Conservation (phyloP, 1,139 yeast species). For the Taphrina flavorubra region DNA sequence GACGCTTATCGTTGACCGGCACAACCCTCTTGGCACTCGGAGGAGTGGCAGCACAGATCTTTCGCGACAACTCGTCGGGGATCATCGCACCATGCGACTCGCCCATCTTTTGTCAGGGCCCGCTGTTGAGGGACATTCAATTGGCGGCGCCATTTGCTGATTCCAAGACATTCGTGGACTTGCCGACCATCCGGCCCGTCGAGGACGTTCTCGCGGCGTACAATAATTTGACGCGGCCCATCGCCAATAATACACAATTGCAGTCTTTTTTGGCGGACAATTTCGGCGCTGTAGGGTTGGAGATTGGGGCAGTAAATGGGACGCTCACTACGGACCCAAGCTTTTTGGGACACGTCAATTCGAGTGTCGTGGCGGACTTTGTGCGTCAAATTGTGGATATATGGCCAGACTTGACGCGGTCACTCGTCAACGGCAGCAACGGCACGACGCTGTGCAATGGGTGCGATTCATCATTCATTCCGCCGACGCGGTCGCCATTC, state of each 20-base stretch:
- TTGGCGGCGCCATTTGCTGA: slow-evolving; percentile 36
- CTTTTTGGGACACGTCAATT: slow-evolving; percentile 21
- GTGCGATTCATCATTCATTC: slow-evolving; percentile 39
- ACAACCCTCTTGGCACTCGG: too few relatives aligned
- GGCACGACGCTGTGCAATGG: slow-evolving; percentile 25
- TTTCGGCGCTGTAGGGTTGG: slow-evolving; percentile 38
- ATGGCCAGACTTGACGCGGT: slow-evolving; percentile 39
- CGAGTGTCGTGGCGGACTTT: slow-evolving; percentile 32
- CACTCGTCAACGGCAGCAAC: background rate
- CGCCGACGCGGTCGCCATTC: slow-evolving; percentile 30
- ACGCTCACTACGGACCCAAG: slow-evolving; percentile 24
- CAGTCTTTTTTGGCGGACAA: slow-evolving; percentile 27
- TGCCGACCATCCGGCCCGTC: slow-evolving; percentile 39
- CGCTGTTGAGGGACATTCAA: slow-evolving; percentile 33
- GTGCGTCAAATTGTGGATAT: slow-evolving; percentile 32
- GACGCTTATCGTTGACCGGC: too few relatives aligned
- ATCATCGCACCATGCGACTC: slow-evolving; percentile 38
- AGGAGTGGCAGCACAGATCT: background rate
- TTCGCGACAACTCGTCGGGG: background rate
- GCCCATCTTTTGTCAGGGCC: slow-evolving; percentile 40
- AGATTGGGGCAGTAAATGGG: slow-evolving; percentile 14
- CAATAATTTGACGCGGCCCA: slow-evolving; percentile 18
- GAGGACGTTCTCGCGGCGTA: slow-evolving; percentile 30
- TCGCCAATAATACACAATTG: slow-evolving; percentile 11
- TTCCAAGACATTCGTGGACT: slow-evolving; percentile 41